Base-by-base conservation (phyloP, 75 land plant species). In the Pinus taeda region DNA sequence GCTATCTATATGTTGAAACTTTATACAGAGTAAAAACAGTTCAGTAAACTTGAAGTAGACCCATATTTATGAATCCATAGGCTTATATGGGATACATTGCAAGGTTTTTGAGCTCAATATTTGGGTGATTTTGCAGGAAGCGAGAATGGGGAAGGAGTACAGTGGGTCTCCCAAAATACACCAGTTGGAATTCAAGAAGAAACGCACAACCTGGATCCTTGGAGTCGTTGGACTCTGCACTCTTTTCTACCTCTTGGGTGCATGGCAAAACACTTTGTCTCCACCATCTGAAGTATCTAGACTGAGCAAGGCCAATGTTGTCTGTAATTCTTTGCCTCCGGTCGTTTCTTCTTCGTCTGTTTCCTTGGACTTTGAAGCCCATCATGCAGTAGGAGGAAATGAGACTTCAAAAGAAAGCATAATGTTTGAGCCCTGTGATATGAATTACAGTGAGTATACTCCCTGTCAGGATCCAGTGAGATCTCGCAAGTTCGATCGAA, bases 221-320 rank as follows among this genome's bases (percentile, higher is more conserved):
- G 85, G 59, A 12, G 86, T 88, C 3, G 82, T 75, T 57, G 94
- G 85, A 45, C 91, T 95, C 42, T 95, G 98, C 71, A 60, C 84
- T 39, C 62, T 90, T 60, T 95, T 81, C 82, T 95, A 95, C 78
- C 37, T 93, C n/a, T 81, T 95, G 45, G 98, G 94, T 8, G 87
- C 91, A 20, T 95, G 96, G 97, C 94, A 93, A 74, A 86, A 73
- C 77, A 26, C 84, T 42, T 12, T 75, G 26, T 9, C 55, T 49
- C 55, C 55, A 9, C 55, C 11, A 49, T 9, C 55, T 49, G 55
- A 49, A 49, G 55, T 11, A 49, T 49, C 55, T 49, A 49, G 55
- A 49, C 12, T 9, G 55, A 49, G 55, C 11, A 49, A 49, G 55
- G 12, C 12, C 55, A 49, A 49, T 49, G 55, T 49, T 11, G 12